These are phyloP conservation scores for Malassezia globosa DNA, from an alignment of 1,284 basidiomycete species.

Conservation along the genomic window DNA sequence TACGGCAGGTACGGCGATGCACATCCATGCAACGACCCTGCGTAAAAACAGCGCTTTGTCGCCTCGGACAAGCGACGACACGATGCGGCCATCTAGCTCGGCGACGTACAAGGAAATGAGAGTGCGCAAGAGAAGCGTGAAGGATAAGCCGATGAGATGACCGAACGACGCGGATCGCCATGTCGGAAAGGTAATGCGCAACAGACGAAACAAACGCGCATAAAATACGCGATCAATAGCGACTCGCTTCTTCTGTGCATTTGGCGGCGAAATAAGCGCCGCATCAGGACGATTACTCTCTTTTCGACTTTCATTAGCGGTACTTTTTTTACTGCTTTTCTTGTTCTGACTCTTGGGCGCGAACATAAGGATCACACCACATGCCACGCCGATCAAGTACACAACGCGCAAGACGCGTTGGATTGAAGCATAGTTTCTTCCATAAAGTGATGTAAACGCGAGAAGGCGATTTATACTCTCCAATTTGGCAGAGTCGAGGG, in stretches of 20 bases:
- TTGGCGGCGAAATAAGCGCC: background rate
- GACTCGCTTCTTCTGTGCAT: constrained; percentile 18
- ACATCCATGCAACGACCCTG: constrained; percentile 78
- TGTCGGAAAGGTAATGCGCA: constrained; percentile 79
- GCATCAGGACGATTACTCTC: no score
- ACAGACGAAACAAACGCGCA: constrained; percentile 62
- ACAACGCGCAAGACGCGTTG: constrained; percentile 28
- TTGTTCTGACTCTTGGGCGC: constrained; percentile 18
- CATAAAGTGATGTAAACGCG: constrained; percentile 27
- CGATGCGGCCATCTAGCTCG: constrained; percentile 77
- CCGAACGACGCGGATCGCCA: constrained; percentile 73
- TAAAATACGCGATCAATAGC: constrained; percentile 85
- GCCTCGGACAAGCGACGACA: constrained; percentile 84
- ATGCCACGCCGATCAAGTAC: constrained; percentile 31
- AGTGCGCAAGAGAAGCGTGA: constrained; percentile 74
- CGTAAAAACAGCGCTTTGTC: constrained; percentile 67
- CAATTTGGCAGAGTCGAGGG: constrained; percentile 31
- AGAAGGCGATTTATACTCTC: constrained; percentile 27
- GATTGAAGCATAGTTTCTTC: constrained; percentile 32
- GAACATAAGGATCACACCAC: constrained; percentile 24
- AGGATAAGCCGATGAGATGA: constrained; percentile 74
- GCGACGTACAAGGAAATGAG: constrained; percentile 91
- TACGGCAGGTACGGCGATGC: constrained; percentile 69
- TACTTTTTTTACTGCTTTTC: background rate
- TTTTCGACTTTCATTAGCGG: background rate